Percentiles rank a stretch among this genome's conserved stretches.
These are phyloP conservation scores for Chaetothyriales sp. DNA, from an alignment of 2,329 filamentous ascomycete species.

Conservation along the genomic window DNA sequence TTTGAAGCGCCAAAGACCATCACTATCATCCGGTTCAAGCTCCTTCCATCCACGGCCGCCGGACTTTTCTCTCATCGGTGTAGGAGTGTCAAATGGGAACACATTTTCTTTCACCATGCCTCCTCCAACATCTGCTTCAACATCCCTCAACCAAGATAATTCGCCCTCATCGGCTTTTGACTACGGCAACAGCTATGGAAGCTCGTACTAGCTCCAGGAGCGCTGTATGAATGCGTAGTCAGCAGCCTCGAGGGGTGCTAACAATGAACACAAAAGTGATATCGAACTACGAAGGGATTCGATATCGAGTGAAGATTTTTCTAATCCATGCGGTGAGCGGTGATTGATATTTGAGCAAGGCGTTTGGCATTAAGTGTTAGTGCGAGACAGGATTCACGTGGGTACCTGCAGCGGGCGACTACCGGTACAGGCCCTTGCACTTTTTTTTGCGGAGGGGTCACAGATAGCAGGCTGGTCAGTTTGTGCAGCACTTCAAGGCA, in stretches of 20 bases:
- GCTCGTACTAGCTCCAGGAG: not conserved
- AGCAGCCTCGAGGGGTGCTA: not conserved
- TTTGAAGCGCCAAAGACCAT: conserved; percentile 6
- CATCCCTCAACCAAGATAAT: not conserved
- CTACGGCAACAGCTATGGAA: not conserved
- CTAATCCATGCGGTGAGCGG: no score
- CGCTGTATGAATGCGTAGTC: not conserved
- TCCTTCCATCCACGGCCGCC: conserved; percentile 3
- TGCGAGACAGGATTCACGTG: not conserved
- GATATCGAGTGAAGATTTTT: not conserved
- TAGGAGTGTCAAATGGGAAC: not conserved
- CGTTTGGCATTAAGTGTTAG: not conserved
- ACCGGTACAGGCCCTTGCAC: not conserved
- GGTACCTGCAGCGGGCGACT: not conserved
- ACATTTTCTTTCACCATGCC: conserved; percentile 2
- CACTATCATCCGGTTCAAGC: conserved; percentile 1
- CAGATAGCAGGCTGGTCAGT: not conserved
- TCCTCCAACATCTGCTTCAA: not conserved
- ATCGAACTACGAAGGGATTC: not conserved
- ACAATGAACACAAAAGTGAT: not conserved
- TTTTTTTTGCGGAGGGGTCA: not conserved
- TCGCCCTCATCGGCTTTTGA: not conserved
- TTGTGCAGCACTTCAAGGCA: not conserved
- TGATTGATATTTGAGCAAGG: not conserved
- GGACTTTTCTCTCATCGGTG: not conserved